phyloP scores from a whole-genome alignment of 2,329 filamentous ascomycete species.

The Exophiala alcalophila region DNA sequence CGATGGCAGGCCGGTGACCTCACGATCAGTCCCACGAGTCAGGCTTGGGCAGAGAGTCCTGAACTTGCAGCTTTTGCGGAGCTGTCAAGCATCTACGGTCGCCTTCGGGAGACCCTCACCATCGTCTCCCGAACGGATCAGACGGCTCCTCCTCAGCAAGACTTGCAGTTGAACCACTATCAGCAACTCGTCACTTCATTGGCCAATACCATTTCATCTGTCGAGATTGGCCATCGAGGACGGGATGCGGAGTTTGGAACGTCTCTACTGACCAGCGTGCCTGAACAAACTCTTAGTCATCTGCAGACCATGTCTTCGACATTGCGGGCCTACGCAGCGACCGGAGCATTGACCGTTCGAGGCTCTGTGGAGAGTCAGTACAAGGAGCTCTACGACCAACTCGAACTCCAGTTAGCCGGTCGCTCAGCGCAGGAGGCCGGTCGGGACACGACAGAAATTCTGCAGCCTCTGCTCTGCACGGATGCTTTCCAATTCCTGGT shows the following conservation, averaged over 20 bases:
- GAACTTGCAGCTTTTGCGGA: slow-evolving; percentile 23
- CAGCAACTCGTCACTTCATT: slow-evolving; percentile 25
- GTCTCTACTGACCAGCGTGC: slow-evolving; percentile 78
- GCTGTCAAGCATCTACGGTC: slow-evolving; percentile 32
- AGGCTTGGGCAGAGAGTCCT: slow-evolving; percentile 21
- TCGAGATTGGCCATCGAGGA: slow-evolving; percentile 89
- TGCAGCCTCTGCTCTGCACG: slow-evolving; percentile 61
- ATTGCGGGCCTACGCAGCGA: slow-evolving; percentile 75
- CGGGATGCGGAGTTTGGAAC: slow-evolving; percentile 68
- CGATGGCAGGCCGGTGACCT: slow-evolving; percentile 23
- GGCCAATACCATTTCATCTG: slow-evolving; percentile 70
- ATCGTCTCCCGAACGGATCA: slow-evolving; percentile 15
- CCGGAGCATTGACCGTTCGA: slow-evolving; percentile 63
- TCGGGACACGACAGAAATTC: background rate
- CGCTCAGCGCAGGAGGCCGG: slow-evolving; percentile 36
- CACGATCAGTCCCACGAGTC: slow-evolving; percentile 21
- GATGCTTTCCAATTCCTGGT: slow-evolving; percentile 45
- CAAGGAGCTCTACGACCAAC: slow-evolving; percentile 59
- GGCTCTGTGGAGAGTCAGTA: slow-evolving; percentile 67
- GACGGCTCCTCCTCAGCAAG: background rate
- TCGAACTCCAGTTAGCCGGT: slow-evolving; percentile 34
- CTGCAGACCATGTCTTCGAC: slow-evolving; percentile 87
- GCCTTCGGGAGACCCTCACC: slow-evolving; percentile 26
- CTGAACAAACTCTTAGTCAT: slow-evolving; percentile 79
- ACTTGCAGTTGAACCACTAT: slow-evolving; percentile 16